Conservation (phyloP, 768 basidiomycete genomes). For the Naganishia vishniacii region DNA sequence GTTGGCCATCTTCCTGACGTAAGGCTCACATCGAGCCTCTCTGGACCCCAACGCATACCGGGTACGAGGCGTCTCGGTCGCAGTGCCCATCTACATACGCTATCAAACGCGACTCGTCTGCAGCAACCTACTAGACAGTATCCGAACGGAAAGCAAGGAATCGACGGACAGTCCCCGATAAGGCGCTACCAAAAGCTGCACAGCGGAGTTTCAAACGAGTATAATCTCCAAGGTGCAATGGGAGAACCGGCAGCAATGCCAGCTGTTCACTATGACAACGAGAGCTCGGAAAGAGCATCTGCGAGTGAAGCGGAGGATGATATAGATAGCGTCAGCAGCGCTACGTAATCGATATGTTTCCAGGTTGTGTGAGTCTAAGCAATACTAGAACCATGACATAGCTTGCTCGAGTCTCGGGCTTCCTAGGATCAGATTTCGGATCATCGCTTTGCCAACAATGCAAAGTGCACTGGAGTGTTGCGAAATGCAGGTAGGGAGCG, state of each 20-base stretch:
- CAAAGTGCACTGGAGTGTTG: too few relatives aligned
- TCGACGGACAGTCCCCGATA: too few relatives aligned
- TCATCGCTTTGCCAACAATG: too few relatives aligned
- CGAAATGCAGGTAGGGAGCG: too few relatives aligned
- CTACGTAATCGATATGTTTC: background rate
- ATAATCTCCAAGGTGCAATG: background rate
- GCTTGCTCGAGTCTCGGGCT: too few relatives aligned
- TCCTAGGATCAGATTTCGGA: too few relatives aligned
- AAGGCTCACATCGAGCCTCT: background rate
- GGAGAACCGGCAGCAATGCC: background rate
- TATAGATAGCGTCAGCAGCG: background rate
- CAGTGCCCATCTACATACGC: slow-evolving; percentile 43
- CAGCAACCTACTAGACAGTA: background rate
- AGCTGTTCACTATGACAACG: background rate
- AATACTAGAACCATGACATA: too few relatives aligned
- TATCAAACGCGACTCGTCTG: background rate
- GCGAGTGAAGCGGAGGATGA: slow-evolving; percentile 17
- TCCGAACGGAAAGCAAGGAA: too few relatives aligned
- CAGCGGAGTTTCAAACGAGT: too few relatives aligned
- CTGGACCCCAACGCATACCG: background rate
- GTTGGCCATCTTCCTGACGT: background rate
- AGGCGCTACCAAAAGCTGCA: too few relatives aligned
- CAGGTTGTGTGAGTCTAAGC: too few relatives aligned
- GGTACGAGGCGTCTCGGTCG: slow-evolving; percentile 30
- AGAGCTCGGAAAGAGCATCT: background rate